phyloP scores from a whole-genome alignment of 2,329 filamentous ascomycete species.

The Colletotrichum abscissum region DNA sequence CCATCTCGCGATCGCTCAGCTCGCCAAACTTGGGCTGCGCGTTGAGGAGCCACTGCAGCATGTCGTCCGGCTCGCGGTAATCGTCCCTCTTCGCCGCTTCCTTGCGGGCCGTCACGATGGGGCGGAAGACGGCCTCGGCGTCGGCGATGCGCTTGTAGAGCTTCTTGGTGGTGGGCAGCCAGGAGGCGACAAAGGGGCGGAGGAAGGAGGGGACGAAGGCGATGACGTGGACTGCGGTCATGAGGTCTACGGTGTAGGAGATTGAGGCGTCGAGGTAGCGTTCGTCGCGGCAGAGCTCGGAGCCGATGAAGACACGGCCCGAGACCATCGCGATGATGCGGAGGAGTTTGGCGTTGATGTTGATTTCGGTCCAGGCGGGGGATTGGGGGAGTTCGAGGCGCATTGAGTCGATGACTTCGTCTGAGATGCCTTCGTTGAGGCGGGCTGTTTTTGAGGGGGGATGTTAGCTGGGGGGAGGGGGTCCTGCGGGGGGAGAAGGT shows the following conservation, averaged over 20 bases:
- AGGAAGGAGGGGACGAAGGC: constrained; percentile 39
- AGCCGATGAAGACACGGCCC: constrained; percentile 59
- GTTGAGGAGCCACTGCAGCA: constrained; percentile 61
- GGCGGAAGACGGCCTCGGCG: constrained; percentile 48
- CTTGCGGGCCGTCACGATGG: constrained; percentile 47
- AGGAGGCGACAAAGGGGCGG: constrained; percentile 46
- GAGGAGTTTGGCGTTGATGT: constrained; percentile 53
- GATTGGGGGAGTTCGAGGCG: constrained; percentile 47
- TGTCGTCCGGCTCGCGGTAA: constrained; percentile 53
- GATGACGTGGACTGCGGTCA: constrained; percentile 37
- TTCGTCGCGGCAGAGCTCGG: constrained; percentile 56
- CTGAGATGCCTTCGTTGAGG: constrained; percentile 46
- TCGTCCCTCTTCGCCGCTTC: constrained; percentile 20
- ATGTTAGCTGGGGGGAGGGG: not conserved
- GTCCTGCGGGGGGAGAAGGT: not conserved
- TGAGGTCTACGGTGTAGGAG: constrained; percentile 49
- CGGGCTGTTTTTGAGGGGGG: constrained; percentile 37
- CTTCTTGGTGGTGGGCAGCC: constrained; percentile 48
- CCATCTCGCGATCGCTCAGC: constrained; percentile 47
- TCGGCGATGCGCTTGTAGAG: constrained; percentile 46
- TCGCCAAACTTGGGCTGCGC: constrained; percentile 46
- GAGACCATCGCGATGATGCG: constrained; percentile 59
- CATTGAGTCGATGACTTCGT: constrained; percentile 50
- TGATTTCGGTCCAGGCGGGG: constrained; percentile 53
- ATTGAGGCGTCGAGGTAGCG: constrained; percentile 58